Evolutionary conservation across 352 stramenopile species (phyloP), one percentile per base, ranked within the genome.

Genomic region (Aphanomyces stellatus): DNA sequence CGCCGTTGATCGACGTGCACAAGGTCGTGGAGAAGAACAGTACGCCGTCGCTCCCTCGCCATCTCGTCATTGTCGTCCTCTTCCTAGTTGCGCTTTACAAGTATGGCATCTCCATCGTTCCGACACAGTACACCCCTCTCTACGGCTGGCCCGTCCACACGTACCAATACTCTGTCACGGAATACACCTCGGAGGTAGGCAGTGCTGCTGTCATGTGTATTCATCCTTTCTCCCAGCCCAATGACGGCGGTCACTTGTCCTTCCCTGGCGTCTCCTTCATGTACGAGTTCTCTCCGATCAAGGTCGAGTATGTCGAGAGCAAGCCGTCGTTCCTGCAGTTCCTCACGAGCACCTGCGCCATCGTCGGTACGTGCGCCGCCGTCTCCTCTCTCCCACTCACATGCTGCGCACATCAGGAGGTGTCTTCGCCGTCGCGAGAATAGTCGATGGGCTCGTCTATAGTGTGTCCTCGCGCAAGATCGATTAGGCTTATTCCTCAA

Each of bases 281-380:
- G 55, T 95, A 95, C 74, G 87, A 95, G 25, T 95, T 95, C 63
- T 93, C 87, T 63, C 87, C 87, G 49, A 95, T 95, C 65, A 84
- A 85, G 40, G 85, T 95, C 57, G 82, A 93, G 59, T 95, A 95
- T 73, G 73, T 93, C 61, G 87, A 95, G 72, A 83, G 70, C 63
- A 93, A 93, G 70, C 81, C 85, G 22, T 88, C 82, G 31, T 75
- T 95, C 55, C 67, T 95, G 55, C 82, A 93, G 71, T 92, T 95
- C 67, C 71, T 95, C 51, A 95, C 87, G 30, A 90, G 82, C 70
- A 93, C 84, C 30, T 91, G 87, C 65, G 87, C 87, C 19, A 95
- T 95, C 67, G 78, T 95, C 37, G 87, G 87, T 65, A 70, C 6
- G 40, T 34, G 8, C 13, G 5, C n/a, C 7, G 10, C 25, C n/a